Conservation (phyloP, 2,329 filamentous ascomycete genomes). For the Colletotrichum tropicale region DNA sequence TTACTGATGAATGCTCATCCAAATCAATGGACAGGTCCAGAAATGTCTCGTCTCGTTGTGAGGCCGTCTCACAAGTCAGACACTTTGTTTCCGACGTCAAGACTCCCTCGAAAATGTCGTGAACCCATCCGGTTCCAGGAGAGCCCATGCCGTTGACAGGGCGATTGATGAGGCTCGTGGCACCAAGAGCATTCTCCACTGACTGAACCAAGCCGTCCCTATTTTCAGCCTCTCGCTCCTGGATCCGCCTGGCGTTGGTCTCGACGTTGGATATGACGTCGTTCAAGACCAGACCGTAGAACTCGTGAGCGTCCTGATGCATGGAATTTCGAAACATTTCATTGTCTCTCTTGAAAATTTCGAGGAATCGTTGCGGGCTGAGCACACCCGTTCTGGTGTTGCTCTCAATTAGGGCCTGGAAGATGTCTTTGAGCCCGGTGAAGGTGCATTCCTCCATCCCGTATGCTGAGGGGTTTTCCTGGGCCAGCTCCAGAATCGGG, state of each 20-base stretch:
- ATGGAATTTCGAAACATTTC: constrained; percentile 97
- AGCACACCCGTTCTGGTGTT: constrained; percentile 85
- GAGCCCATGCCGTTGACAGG: constrained; percentile 52
- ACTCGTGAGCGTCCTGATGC: constrained; percentile 99
- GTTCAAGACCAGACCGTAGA: constrained; percentile 93
- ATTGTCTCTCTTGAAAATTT: constrained; percentile 92
- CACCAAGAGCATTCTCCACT: constrained; percentile 43
- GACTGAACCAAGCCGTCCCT: constrained; percentile 55
- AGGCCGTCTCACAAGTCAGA: constrained; percentile 93
- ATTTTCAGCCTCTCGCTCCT: constrained; percentile 48
- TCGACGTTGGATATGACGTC: constrained; percentile 95
- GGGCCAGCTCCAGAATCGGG: constrained; percentile 83
- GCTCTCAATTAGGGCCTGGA: constrained; percentile 85
- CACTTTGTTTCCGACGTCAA: constrained; percentile 96
- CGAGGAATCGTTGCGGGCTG: constrained; percentile 89
- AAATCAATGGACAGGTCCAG: constrained; percentile 95
- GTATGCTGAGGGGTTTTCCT: constrained; percentile 80
- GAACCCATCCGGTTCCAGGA: constrained; percentile 84
- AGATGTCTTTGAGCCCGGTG: constrained; percentile 94
- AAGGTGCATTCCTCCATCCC: constrained; percentile 96
- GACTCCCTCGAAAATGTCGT: constrained; percentile 94
- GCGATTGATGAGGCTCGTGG: constrained; percentile 31
- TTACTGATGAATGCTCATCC: constrained; percentile 94
- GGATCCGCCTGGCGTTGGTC: constrained; percentile 74
- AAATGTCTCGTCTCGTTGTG: constrained; percentile 94